Base-by-base conservation (phyloP, 352 stramenopile genomes). In the Pythium periplocum region DNA sequence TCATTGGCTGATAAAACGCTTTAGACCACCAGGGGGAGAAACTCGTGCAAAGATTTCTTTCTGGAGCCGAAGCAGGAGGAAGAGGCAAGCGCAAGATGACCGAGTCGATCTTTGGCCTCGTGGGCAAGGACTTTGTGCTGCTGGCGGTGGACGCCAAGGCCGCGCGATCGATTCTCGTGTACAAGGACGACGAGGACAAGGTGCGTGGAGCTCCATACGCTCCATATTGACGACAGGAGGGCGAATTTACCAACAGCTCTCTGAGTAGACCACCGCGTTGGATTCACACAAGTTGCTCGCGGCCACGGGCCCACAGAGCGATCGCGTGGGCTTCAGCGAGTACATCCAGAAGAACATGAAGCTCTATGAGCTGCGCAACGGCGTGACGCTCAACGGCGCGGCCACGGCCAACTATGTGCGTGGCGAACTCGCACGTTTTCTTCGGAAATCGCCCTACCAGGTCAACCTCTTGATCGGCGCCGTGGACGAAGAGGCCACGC, bases 181-280 rank as follows among this genome's bases (percentile, higher is more conserved):
- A 96, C 78, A 95, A 96, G 61, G 89, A 93, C 56, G 84, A 96
- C 54, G 80, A 96, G 68, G 89, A 97, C 64, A 97, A 97, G 76
- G 89, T 97, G 60, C 62, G 57, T 42, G 1, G 33, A 44, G 11
- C 39, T 32, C 12, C 30, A 42, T n/a, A 37, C 26, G 31, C 48
- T 55, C 31, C 26, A 39, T 49, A 34, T 48, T 40, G 39, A 34
- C 33, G 38, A 45, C 17, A 33, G 45, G 9, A 12, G 30, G 35
- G 41, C 53, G 45, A 47, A 49, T 35, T 39, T 30, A 57, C 49
- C n/a, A 49, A 56, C 57, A 33, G 4, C 10, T 64, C 30, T 36
- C 8, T 57, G 7, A 9, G 8, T 48, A 93, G 86, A 82, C 80
- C 39, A 73, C 92, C 32, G 67, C 79, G 26, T 55, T 95, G 41